Evolutionary conservation across 345 rosid species (phyloP).

Genomic region (Lepidium aucheri): DNA sequence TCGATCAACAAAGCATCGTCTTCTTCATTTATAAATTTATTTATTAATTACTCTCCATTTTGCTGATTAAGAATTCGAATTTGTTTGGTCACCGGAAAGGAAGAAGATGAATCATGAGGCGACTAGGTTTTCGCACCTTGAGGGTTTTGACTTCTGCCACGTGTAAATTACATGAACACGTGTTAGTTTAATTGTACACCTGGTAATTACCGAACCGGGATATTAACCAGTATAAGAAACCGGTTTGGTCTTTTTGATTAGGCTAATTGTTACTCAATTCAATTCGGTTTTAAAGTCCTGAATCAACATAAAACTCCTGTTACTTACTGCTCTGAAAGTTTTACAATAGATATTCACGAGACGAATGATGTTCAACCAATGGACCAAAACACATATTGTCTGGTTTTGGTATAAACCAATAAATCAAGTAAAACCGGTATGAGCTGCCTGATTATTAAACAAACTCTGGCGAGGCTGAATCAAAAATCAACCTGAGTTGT

Average conservation of each 20-base stretch:
- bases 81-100: not conserved
- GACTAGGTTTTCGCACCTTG: slow-evolving; percentile 17
- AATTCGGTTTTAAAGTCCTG: not conserved
- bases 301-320: not conserved
- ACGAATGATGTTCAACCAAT: not conserved
- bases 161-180: not conserved
- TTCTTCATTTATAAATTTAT: not conserved
- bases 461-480: slow-evolving; percentile 31
- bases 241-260: not conserved
- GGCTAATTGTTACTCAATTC: not conserved
- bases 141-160: slow-evolving; percentile 17
- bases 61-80: not conserved
- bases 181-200: not conserved
- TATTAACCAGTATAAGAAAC: not conserved
- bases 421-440: not conserved
- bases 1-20: slow-evolving; percentile 25
- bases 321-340: too few species aligned
- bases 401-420: not conserved
- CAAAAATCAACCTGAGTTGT: slow-evolving; percentile 39
- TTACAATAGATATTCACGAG: not conserved
- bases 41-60: not conserved
- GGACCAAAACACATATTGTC: not conserved
- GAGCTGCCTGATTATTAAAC: not conserved
- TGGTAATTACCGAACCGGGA: not conserved
- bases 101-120: not conserved